Base-by-base conservation (phyloP, 306 rosid species). In the Mimosa pudica region DNA sequence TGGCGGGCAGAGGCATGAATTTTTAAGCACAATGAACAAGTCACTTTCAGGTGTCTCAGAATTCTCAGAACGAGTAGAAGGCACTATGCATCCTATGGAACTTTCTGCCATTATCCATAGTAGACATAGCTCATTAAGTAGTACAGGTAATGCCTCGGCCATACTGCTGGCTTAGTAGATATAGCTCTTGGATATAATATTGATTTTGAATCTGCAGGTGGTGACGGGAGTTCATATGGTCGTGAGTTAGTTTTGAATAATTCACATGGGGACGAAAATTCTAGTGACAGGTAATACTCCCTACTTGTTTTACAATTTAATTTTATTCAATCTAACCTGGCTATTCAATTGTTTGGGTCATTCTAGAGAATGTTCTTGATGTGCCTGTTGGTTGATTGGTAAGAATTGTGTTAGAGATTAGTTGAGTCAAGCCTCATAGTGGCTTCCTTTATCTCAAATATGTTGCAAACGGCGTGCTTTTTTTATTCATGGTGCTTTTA, bases 101-200 rank as follows among this genome's bases (percentile, higher is more conserved):
- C 83, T 83, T 73, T 84, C 86, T 63, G 62, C 72, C 75, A 80
- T 81, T 73, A 66, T 87, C 71, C 90, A 90, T 67, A 85, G 92
- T 74, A 88, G 92, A 84, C 90, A 85, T 66, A 90, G 92, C 81
- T 90, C 94, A 46, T 57, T 85, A 77, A 85, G 94, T 78, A 88
- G 92, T 83, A 85, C 90, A 55, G 94, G 94, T 90, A 88, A 74
- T 52, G 9, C 49, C 20, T 46, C 35, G 30, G 30, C 45, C 57
- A 51, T 77, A 62, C 41, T 58, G 65, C 45, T 42, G 36, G 73
- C 65, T 14, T 47, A n/a, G 17, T 74, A 44, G 48, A 74, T 63
- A 7, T 71, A 62, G 52, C 71, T 33, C 74, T 71, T 30, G 6
- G 67, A 52, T 72, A 70, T 73, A 78, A 75, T 74, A 30, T 71